phyloP scores from a whole-genome alignment of 2,329 filamentous ascomycete species.

The Exophiala mesophila region DNA sequence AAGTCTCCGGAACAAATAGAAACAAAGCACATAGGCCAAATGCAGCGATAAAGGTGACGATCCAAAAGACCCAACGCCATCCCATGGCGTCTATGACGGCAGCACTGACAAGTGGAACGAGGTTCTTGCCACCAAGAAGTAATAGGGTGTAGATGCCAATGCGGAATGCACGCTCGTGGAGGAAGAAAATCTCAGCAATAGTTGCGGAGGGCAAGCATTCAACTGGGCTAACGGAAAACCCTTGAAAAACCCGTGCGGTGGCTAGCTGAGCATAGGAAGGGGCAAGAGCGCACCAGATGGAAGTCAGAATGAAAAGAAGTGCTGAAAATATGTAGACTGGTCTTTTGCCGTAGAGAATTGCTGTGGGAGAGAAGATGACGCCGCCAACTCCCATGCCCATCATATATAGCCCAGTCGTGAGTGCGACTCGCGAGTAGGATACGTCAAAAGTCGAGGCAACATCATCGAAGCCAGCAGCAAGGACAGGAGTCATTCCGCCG shows the following conservation, averaged over 20 bases:
- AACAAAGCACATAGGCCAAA: constrained; percentile 69
- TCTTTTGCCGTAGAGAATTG: constrained; percentile 84
- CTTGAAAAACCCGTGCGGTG: constrained; percentile 78
- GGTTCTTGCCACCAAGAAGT: constrained; percentile 83
- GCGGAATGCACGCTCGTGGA: constrained; percentile 88
- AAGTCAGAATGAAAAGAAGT: constrained; percentile 69
- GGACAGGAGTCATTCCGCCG: constrained; percentile 83
- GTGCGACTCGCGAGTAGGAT: constrained; percentile 65
- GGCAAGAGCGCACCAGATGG: constrained; percentile 81
- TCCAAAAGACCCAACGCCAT: constrained; percentile 88
- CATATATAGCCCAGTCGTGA: constrained; percentile 93
- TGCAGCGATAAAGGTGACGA: constrained; percentile 70
- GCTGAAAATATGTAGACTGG: constrained; percentile 79
- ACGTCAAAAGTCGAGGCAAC: constrained; percentile 66
- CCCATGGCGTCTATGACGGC: constrained; percentile 69
- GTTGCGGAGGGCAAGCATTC: constrained; percentile 91
- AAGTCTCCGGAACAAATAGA: constrained; percentile 89
- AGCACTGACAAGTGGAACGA: constrained; percentile 81
- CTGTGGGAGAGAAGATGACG: constrained; percentile 80
- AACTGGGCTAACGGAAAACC: constrained; percentile 80
- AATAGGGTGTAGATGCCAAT: constrained; percentile 90
- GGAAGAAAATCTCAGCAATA: constrained; percentile 92
- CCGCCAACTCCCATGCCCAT: constrained; percentile 82
- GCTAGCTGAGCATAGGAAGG: constrained; percentile 75
- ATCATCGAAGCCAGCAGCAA: constrained; percentile 83